Evolutionary conservation across 176 grass and related monocot species (phyloP).

Genomic region (Chloris gayana): DNA sequence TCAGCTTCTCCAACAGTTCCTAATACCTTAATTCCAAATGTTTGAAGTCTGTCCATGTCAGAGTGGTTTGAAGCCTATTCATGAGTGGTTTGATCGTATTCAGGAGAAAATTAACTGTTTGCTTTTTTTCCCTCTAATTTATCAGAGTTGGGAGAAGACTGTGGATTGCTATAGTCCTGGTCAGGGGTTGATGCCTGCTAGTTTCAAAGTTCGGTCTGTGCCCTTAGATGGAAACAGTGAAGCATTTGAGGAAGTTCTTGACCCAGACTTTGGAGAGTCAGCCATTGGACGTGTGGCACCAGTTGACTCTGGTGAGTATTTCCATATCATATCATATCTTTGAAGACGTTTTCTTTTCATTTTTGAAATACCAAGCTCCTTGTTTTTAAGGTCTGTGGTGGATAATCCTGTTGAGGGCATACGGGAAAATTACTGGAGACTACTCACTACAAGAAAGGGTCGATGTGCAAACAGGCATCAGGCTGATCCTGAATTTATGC

Average conservation of each 20-base stretch:
- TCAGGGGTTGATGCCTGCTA: slow-evolving; percentile 95
- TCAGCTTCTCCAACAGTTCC: too few relatives aligned
- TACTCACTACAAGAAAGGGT: slow-evolving; percentile 89
- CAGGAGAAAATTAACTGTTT: slow-evolving; percentile 25
- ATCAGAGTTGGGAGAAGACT: slow-evolving; percentile 96
- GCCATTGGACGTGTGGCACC: slow-evolving; percentile 97
- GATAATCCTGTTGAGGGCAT: slow-evolving; percentile 90
- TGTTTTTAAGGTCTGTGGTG: slow-evolving; percentile 85
- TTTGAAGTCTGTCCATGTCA: too few relatives aligned
- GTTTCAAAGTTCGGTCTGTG: slow-evolving; percentile 95
- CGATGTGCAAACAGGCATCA: slow-evolving; percentile 96
- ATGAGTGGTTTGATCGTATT: background rate
- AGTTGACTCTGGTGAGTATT: slow-evolving; percentile 88
- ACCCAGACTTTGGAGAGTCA: slow-evolving; percentile 95
- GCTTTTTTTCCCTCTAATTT: background rate
- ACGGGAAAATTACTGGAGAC: slow-evolving; percentile 97
- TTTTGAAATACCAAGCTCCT: slow-evolving; percentile 13
- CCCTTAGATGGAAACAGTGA: slow-evolving; percentile 94
- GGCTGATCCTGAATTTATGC: slow-evolving; percentile 86
- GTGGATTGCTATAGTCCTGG: slow-evolving; percentile 96
- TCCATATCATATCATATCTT: slow-evolving; percentile 13
- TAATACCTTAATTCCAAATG: too few relatives aligned
- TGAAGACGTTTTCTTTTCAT: background rate
- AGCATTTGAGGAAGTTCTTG: slow-evolving; percentile 95
- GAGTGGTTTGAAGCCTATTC: too few relatives aligned